Evolutionary conservation across 129 eudicot species (phyloP), one percentile per base, ranked within the genome.

Genomic region (Flaveria linearis): DNA sequence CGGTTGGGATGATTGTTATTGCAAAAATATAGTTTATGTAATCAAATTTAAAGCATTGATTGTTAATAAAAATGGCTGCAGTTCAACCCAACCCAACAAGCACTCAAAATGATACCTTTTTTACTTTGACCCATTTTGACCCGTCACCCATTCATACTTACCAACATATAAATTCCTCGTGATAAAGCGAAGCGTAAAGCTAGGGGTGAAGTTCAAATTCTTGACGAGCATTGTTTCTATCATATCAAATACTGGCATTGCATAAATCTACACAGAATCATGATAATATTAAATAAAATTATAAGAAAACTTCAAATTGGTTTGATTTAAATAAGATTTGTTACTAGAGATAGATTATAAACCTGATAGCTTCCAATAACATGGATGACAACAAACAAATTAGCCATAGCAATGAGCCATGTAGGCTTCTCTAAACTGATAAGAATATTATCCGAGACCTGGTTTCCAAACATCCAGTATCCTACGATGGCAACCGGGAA

Each of bases 151-250:
- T 30, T 30, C 5, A 2, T 41, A 71, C 90, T 58, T 80, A 89
- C 94, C 96, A 4, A 89, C 96, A 16, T 89, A 89, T 5, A 75
- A 9, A 72, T 81, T 89, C 53, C 96, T 80, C n/a, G 96, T 25
- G 69, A 86, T 49, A 71, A 86, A 86, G 8, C 96, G 86, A 39
- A 89, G 76, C 12, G 52, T 63, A 58, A 74, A 75, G 63, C 69
- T 86, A 14, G 96, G 96, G 49, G 78, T 52, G 75, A 89, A 89
- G 5, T 71, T 41, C 41, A 89, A 20, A 43, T 82, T 89, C 85
- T 86, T 89, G 17, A 86, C 91, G 49, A 89, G 86, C 33, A 89
- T 69, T 0, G 96, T 86, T 63, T 63, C 69, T 63, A 63, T 63
- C 69, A 63, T 63, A 30, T 63, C 69, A 63, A 63, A 63, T 2